Evolutionary conservation across 768 basidiomycete species (phyloP).

Genomic region (Lentinula lateritia): DNA sequence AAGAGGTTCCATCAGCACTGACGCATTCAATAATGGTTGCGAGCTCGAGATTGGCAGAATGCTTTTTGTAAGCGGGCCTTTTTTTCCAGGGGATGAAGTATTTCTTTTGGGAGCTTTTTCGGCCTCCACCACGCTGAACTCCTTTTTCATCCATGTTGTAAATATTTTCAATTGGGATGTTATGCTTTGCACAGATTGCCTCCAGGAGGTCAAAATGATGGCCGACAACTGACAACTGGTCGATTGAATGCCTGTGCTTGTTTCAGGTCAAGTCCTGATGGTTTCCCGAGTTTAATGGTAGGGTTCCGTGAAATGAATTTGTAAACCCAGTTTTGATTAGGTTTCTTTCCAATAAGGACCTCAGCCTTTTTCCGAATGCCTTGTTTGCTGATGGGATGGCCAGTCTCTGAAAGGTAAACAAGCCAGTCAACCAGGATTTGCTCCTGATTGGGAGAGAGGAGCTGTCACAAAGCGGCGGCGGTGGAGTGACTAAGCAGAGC

Average conservation of each 20-base stretch:
- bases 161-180: conserved; percentile 23
- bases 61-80: conserved; percentile 13
- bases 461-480: too few species aligned
- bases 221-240: conserved; percentile 11
- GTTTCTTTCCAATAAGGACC: too few species aligned
- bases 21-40: conserved; percentile 36
- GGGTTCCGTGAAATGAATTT: too few species aligned
- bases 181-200: conserved; percentile 13
- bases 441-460: too few species aligned
- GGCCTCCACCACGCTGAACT: conserved; percentile 23
- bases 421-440: too few species aligned
- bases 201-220: conserved; percentile 15
- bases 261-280: conserved; percentile 18
- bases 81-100: conserved; percentile 14
- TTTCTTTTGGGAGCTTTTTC: conserved; percentile 15
- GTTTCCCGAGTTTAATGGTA: too few species aligned
- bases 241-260: conserved; percentile 20
- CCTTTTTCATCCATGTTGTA: conserved; percentile 35
- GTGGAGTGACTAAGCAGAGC: too few species aligned
- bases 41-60: conserved; percentile 32
- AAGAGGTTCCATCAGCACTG: conserved; percentile 23
- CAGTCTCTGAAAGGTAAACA: too few species aligned
- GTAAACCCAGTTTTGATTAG: too few species aligned
- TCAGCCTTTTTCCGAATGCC: too few species aligned
- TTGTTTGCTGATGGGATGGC: too few species aligned